Percentiles rank a stretch among this genome's conserved stretches.
These are phyloP conservation scores for Phytophthora uliginosa DNA, from an alignment of 352 stramenopile genomes.

Conservation along the genomic window DNA sequence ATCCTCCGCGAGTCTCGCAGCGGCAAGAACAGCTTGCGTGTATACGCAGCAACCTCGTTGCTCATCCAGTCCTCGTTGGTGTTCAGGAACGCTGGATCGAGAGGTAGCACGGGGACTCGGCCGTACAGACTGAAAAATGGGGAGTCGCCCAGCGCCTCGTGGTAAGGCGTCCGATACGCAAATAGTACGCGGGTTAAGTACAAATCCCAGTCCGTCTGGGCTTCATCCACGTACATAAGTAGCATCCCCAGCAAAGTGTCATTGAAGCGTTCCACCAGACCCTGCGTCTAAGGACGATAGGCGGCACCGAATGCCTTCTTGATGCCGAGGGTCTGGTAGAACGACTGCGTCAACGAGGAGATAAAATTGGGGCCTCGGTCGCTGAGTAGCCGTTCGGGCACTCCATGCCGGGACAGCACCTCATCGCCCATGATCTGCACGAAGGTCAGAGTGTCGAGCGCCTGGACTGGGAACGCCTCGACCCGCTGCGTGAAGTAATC, in stretches of 20 bases:
- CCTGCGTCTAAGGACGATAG: conserved; percentile 2
- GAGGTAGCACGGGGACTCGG: neutral
- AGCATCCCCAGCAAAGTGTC: neutral
- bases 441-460: no score
- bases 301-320: conserved; percentile 11
- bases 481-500: neutral
- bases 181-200: conserved; percentile 5
- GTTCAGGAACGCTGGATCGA: conserved; percentile 19
- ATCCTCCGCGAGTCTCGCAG: neutral
- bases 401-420: neutral
- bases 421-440: neutral
- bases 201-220: conserved; percentile 9
- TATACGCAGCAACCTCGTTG: conserved; percentile 10
- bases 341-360: neutral
- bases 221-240: neutral
- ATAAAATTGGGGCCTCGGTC: conserved; percentile 6
- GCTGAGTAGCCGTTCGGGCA: neutral
- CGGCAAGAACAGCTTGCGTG: neutral
- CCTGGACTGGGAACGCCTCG: neutral
- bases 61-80: conserved; percentile 3
- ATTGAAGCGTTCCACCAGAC: conserved; percentile 5
- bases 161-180: conserved; percentile 13
- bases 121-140: conserved; percentile 15
- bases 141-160: conserved; percentile 11
- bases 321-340: conserved; percentile 1